These are phyloP conservation scores for Conidiobolus incongruus DNA, from an alignment of 371 early-diverging fungal genomes.

Conservation along the genomic window DNA sequence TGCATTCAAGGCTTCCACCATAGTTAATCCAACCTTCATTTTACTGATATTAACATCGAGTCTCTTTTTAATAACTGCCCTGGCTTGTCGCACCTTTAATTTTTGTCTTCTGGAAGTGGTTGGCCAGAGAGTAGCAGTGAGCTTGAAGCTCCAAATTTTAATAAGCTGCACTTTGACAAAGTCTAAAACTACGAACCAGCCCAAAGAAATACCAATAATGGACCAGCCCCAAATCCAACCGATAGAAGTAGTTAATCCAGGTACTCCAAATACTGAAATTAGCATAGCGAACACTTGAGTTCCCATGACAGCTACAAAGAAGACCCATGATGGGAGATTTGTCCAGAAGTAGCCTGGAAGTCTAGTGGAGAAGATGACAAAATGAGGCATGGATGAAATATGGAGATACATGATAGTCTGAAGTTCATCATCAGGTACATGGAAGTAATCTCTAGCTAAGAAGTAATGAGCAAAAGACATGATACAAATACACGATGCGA, in stretches of 20 bases:
- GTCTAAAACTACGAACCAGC: conserved; percentile 45
- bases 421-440: conserved; percentile 15
- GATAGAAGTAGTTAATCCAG: conserved; percentile 20
- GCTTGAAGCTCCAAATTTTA: conserved; percentile 39
- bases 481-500: conserved; percentile 33
- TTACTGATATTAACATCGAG: too few species aligned
- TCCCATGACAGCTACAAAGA: conserved; percentile 58
- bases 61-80: too few species aligned
- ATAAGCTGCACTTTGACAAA: conserved; percentile 50
- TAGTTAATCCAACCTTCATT: too few species aligned
- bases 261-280: conserved; percentile 56
- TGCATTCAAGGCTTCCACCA: too few species aligned
- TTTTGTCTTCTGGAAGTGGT: conserved; percentile 27
- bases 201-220: conserved; percentile 25
- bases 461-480: conserved; percentile 53
- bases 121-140: conserved; percentile 47
- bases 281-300: conserved; percentile 81
- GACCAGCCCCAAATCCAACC: conserved; percentile 22
- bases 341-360: conserved; percentile 67
- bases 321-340: conserved; percentile 51
- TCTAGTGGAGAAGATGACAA: conserved; percentile 88
- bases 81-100: too few species aligned
- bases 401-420: conserved; percentile 67
- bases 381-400: conserved; percentile 76
- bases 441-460: conserved; percentile 18